Evolutionary conservation across 2,329 filamentous ascomycete species (phyloP), one percentile per base, ranked within the genome.

Genomic region (Colletotrichum eremochloae): DNA sequence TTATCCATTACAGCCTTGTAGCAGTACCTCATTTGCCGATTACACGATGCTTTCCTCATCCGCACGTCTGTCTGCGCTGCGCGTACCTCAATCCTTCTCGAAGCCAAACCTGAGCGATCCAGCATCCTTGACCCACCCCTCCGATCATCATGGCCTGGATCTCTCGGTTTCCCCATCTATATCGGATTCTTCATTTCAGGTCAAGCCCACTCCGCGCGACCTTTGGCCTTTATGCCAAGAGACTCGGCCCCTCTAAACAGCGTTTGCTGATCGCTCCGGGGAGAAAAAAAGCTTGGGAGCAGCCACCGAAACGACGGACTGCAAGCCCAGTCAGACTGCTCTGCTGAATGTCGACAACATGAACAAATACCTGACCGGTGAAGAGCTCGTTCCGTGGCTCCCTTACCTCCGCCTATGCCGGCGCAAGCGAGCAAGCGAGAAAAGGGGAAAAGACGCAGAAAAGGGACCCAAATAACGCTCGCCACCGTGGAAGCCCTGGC

Each of bases 181-280:
- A 12, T 9, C 18, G 40, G 5, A 15, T n/a, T n/a, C 38, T 58
- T 40, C 40, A 44, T n/a, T 61, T 14, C 18, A 8, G 15, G 24
- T 24, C 20, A 24, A 29, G n/a, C 7, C 33, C 40, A 8, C 56
- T n/a, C 12, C 29, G 29, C 9, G 52, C 12, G 24, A n/a, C 55
- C 55, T 40, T 20, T 18, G n/a, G 36, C 36, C 36, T 11, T 15
- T 18, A 31, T 52, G 36, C 50, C 50, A 42, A 55, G 50, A 18
- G 7, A 20, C 12, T 44, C 20, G 48, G 65, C 65, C 65, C 65
- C 65, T 63, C 65, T 68, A 68, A 68, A 68, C 57, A 63, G 65
- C 29, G 65, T 68, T 68, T 63, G 65, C 38, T 63, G 65, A 68
- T 68, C 60, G 42, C 57, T 61, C 42, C 40, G 42, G 67, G 36